These are phyloP conservation scores for Aspergillus niger DNA, from an alignment of 2,329 filamentous ascomycete genomes.

Conservation along the genomic window DNA sequence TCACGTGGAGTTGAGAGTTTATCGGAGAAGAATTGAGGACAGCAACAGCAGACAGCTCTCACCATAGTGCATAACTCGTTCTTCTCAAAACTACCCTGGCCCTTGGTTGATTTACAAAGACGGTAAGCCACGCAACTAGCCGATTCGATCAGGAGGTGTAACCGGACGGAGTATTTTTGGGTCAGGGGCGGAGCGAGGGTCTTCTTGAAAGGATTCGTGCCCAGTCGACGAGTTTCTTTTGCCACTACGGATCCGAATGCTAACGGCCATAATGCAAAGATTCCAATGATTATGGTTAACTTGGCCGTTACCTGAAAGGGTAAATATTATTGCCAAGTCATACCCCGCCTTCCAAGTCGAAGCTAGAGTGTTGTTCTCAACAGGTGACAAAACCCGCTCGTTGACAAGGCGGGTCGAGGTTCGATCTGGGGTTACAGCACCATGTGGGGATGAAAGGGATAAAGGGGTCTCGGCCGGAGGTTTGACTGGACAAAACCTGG, in stretches of 20 bases:
- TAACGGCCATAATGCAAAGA: neutral
- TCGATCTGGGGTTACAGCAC: conserved; percentile 7
- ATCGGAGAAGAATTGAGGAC: neutral
- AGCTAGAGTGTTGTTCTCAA: neutral
- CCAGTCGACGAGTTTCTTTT: neutral
- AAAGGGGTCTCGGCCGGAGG: neutral
- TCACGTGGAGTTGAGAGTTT: neutral
- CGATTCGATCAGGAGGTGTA: conserved; percentile 10
- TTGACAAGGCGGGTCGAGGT: neutral
- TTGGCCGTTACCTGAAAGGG: neutral
- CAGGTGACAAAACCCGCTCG: neutral
- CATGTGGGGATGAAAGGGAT: conserved; percentile 3
- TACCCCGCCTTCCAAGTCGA: neutral
- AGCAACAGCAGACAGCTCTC: neutral
- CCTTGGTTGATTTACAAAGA: neutral
- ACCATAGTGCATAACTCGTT: neutral
- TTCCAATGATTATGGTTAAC: neutral
- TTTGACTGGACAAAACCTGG: neutral
- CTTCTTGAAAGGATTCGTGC: neutral
- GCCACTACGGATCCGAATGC: neutral
- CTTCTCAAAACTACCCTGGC: neutral
- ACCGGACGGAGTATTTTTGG: conserved; percentile 12
- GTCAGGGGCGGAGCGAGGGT: neutral
- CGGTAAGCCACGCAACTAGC: conserved; percentile 6
- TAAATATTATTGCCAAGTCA: neutral